Percentiles rank a stretch among this genome's conserved stretches.
phyloP scores from a whole-genome alignment of 2,329 filamentous ascomycete species.

The Juglanconis juglandina region DNA sequence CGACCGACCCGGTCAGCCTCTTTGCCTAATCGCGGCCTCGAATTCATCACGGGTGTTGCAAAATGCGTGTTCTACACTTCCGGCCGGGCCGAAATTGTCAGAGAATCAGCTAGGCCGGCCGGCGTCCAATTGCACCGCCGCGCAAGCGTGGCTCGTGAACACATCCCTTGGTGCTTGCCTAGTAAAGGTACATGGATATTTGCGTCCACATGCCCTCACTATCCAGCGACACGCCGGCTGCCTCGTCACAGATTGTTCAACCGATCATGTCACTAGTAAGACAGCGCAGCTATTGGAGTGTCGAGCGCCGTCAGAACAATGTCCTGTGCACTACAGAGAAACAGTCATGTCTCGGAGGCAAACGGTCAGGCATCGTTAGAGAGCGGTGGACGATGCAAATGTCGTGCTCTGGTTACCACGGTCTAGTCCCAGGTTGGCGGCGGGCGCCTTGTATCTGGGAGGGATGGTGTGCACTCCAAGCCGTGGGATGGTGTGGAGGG shows the following conservation, averaged over 20 bases:
- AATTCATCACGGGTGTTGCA: background rate
- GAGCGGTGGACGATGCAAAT: background rate
- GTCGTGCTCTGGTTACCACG: constrained; percentile 2
- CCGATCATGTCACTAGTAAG: background rate
- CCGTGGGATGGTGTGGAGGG: constrained; percentile 3
- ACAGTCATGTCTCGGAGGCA: background rate
- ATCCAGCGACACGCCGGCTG: too few species aligned
- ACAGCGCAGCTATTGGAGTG: background rate
- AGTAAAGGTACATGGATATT: too few species aligned
- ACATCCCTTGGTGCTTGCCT: background rate
- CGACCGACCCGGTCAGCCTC: background rate
- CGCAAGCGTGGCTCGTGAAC: too few species aligned
- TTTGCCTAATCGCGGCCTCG: background rate
- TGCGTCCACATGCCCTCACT: too few species aligned
- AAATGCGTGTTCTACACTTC: background rate
- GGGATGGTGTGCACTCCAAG: constrained; percentile 13
- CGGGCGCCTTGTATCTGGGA: background rate
- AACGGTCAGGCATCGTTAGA: background rate
- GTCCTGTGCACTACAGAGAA: background rate
- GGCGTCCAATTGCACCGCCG: background rate
- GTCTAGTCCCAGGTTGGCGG: background rate
- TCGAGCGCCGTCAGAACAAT: background rate
- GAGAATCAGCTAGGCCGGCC: background rate
- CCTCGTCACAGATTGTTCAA: background rate
- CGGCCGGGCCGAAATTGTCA: background rate